These are phyloP conservation scores for Coniochaeta sp. DNA, from an alignment of 2,329 filamentous ascomycete species.

Conservation along the genomic window DNA sequence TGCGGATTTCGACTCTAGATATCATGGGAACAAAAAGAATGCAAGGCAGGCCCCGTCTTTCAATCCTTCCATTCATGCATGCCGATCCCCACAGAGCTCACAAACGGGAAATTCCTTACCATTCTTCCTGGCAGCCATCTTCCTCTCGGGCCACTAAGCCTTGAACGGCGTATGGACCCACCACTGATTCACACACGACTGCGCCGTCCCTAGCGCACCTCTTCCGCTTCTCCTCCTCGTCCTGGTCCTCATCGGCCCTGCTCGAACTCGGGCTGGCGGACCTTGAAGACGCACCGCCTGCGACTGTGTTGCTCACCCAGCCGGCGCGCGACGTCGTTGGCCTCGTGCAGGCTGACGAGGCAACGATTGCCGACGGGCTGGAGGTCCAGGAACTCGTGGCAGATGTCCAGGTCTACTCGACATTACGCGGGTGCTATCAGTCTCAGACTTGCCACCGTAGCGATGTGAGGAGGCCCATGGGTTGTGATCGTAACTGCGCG, in stretches of 20 bases:
- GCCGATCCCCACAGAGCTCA: background rate
- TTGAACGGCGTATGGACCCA: background rate
- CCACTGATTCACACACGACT: background rate
- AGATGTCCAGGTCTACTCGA: slow-evolving; percentile 12
- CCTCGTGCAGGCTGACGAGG: slow-evolving; percentile 47
- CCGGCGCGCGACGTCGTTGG: slow-evolving; percentile 30
- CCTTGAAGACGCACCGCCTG: background rate
- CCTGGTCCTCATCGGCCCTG: slow-evolving; percentile 5
- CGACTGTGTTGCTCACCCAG: slow-evolving; percentile 13
- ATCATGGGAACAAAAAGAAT: too few relatives aligned
- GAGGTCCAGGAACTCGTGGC: slow-evolving; percentile 14
- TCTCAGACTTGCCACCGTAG: background rate
- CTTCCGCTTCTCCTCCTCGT: slow-evolving; percentile 2
- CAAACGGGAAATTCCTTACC: background rate
- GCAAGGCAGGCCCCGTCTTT: background rate
- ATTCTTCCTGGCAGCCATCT: background rate
- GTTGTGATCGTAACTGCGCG: background rate
- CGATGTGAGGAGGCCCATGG: background rate
- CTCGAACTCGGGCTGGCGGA: background rate
- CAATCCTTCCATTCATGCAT: background rate
- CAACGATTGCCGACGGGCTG: slow-evolving; percentile 26
- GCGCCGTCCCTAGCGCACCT: background rate
- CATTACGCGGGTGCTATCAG: background rate
- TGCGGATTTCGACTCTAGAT: too few relatives aligned
- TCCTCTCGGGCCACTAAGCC: background rate